A percentile compares a stretch with the other conserved stretches of the same genome.
Conservation (phyloP, 2,329 filamentous ascomycete species). For the Orbilia quercus region DNA sequence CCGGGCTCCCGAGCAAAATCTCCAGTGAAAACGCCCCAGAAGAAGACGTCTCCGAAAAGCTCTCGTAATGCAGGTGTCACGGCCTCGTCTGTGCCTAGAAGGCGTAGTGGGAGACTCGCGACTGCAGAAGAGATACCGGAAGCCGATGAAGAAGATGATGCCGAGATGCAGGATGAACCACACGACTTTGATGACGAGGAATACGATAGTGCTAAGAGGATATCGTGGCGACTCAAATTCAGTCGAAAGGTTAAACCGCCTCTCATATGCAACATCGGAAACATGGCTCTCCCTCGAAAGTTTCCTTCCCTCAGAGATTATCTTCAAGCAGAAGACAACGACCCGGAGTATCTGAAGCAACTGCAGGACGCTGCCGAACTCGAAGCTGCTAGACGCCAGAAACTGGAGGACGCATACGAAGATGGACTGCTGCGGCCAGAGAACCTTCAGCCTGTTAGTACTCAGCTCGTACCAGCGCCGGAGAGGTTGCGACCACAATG, state of each 20-base stretch:
- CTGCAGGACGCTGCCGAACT: constrained; percentile 72
- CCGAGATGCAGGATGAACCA: constrained; percentile 63
- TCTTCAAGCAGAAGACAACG: constrained; percentile 59
- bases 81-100: constrained; percentile 26
- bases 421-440: constrained; percentile 79
- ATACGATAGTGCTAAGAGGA: constrained; percentile 61
- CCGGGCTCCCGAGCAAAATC: constrained; percentile 13
- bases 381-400: constrained; percentile 76
- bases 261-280: constrained; percentile 44
- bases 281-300: constrained; percentile 41
- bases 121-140: constrained; percentile 24
- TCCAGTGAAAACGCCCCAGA: constrained; percentile 21
- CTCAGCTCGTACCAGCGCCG: constrained; percentile 70
- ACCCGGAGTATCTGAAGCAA: constrained; percentile 67
- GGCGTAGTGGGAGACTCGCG: constrained; percentile 40
- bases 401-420: constrained; percentile 77
- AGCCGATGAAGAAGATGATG: constrained; percentile 47
- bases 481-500: constrained; percentile 83
- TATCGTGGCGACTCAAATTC: constrained; percentile 56
- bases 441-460: constrained; percentile 73
- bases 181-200: constrained; percentile 70
- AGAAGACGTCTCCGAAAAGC: constrained; percentile 15
- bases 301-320: constrained; percentile 47
- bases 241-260: constrained; percentile 56
- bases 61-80: constrained; percentile 6